Evolutionary conservation across 345 rosid genomes (phyloP).

Genomic region (Eucalyptus regnans): DNA sequence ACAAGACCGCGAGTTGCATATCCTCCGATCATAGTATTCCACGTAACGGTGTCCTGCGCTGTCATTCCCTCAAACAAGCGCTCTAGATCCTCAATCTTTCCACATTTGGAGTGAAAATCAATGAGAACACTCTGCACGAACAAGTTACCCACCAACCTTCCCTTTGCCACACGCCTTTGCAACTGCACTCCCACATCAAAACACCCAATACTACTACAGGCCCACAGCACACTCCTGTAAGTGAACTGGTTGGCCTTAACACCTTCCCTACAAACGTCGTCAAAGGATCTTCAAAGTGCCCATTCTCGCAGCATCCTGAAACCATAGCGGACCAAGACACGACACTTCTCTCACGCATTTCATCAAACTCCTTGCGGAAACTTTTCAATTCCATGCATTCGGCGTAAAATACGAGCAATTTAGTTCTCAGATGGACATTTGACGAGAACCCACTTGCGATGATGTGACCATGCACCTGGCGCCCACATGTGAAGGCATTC

Average conservation of each 20-base stretch:
- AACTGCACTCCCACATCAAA: slow-evolving; percentile 41
- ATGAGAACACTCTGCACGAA: slow-evolving; percentile 46
- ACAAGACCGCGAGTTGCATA: slow-evolving; percentile 14
- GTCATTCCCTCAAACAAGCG: slow-evolving; percentile 34
- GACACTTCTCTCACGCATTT: slow-evolving; percentile 39
- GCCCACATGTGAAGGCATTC: neutral
- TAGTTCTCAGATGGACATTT: slow-evolving; percentile 23
- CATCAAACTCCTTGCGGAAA: slow-evolving; percentile 44
- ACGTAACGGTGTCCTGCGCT: slow-evolving; percentile 37
- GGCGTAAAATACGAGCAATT: slow-evolving; percentile 18
- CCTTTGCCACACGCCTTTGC: slow-evolving; percentile 43
- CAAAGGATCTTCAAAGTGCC: slow-evolving; percentile 13
- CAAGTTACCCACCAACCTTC: slow-evolving; percentile 29
- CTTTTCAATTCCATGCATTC: slow-evolving; percentile 10
- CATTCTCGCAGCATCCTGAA: slow-evolving; percentile 27
- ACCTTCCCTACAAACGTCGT: slow-evolving; percentile 20
- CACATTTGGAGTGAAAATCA: slow-evolving; percentile 47
- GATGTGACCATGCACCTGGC: slow-evolving; percentile 23
- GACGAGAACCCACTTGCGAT: slow-evolving; percentile 25
- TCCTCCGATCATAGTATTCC: slow-evolving; percentile 66
- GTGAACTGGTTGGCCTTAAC: slow-evolving; percentile 34
- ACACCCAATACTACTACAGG: slow-evolving; percentile 22
- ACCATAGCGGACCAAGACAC: slow-evolving; percentile 69
- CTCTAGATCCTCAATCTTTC: slow-evolving; percentile 28
- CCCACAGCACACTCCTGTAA: slow-evolving; percentile 41